A percentile compares a stretch with the other conserved stretches of the same genome.
These are phyloP conservation scores for Salvia rosmarinus DNA, from an alignment of 257 asterid genomes.

Conservation along the genomic window DNA sequence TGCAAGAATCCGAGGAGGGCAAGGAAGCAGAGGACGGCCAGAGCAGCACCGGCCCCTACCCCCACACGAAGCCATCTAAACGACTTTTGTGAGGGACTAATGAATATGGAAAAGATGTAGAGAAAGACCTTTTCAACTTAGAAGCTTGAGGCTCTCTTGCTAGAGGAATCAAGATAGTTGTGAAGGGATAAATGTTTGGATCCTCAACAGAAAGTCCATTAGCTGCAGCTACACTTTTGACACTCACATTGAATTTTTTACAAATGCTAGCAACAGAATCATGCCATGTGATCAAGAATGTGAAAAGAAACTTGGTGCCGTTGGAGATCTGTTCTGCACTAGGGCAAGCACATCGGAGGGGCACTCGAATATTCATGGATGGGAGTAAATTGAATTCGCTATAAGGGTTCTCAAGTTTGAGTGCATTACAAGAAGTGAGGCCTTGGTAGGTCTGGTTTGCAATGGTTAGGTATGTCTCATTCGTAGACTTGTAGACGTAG, in stretches of 20 bases:
- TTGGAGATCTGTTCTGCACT: constrained; percentile 43
- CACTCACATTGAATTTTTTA: constrained; percentile 43
- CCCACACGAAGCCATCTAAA: constrained; percentile 43
- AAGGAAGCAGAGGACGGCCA: constrained; percentile 47
- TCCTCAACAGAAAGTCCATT: constrained; percentile 49
- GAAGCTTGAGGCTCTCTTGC: constrained; percentile 42
- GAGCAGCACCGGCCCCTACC: constrained; percentile 49
- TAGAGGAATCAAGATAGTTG: constrained; percentile 67
- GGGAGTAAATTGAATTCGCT: constrained; percentile 22
- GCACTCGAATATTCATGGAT: constrained; percentile 48
- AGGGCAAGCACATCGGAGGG: constrained; percentile 81
- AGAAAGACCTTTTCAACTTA: constrained; percentile 30
- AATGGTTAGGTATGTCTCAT: constrained; percentile 47
- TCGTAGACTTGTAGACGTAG: constrained; percentile 29
- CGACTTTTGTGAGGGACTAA: constrained; percentile 11
- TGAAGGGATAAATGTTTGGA: constrained; percentile 49
- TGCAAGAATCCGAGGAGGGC: constrained; percentile 33
- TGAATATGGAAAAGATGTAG: constrained; percentile 20
- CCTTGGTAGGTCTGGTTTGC: constrained; percentile 56
- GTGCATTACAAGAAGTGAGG: constrained; percentile 61
- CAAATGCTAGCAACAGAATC: constrained; percentile 46
- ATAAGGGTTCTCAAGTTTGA: constrained; percentile 46
- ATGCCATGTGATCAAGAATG: constrained; percentile 48
- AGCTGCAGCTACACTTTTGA: constrained; percentile 46
- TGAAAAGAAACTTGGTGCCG: constrained; percentile 52